Evolutionary conservation across 2,329 filamentous ascomycete genomes (phyloP).

Genomic region (Helicocarpus griseus): DNA sequence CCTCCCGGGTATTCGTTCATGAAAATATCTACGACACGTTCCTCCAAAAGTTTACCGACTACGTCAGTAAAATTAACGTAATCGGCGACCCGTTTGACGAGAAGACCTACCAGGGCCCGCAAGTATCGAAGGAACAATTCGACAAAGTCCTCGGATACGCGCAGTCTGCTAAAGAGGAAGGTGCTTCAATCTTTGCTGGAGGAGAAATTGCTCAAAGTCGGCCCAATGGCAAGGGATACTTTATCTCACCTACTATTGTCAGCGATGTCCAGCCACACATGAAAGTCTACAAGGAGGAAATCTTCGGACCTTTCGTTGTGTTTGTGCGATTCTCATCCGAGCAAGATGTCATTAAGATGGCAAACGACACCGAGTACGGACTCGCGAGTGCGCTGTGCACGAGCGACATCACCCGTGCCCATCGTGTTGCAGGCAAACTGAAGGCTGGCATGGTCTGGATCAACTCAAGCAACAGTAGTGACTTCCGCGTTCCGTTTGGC

Average conservation of each 20-base stretch:
- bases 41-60: constrained; percentile 65
- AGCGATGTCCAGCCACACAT: constrained; percentile 62
- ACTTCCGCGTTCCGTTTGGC: constrained; percentile 45
- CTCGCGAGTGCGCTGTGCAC: constrained; percentile 71
- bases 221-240: constrained; percentile 70
- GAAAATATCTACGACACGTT: constrained; percentile 77
- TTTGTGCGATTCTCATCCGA: constrained; percentile 68
- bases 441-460: constrained; percentile 58
- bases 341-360: constrained; percentile 58
- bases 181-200: no score
- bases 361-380: constrained; percentile 66
- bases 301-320: constrained; percentile 71
- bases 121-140: constrained; percentile 72
- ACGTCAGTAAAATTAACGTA: constrained; percentile 59
- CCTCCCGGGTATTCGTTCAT: constrained; percentile 58
- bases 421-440: constrained; percentile 61
- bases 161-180: constrained; percentile 55
- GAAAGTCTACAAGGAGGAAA: constrained; percentile 69
- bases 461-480: constrained; percentile 63
- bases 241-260: constrained; percentile 78
- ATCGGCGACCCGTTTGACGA: constrained; percentile 70
- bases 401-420: constrained; percentile 63
- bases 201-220: constrained; percentile 58
- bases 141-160: constrained; percentile 70
- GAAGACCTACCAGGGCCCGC: constrained; percentile 76